Base-by-base conservation (phyloP, 2,329 filamentous ascomycete genomes). In the Aspergillus ustus region DNA sequence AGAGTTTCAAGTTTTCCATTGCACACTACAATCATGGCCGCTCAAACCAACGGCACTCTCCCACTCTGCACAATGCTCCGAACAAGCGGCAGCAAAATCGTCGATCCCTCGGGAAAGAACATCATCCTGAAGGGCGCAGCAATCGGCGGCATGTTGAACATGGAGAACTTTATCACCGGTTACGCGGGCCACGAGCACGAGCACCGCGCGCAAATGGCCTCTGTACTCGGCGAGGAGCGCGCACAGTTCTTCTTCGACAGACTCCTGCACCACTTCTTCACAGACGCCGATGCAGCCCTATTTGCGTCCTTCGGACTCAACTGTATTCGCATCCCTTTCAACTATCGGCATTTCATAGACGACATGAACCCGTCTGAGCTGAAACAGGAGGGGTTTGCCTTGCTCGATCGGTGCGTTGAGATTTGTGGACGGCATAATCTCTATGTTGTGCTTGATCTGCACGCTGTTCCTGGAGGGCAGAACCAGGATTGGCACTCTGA, bases 241-340 rank as follows among this genome's bases (percentile, higher is more conserved):
- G 80, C 81, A 46, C 77, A 85, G 2, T 87, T 80, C 75, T 86
- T 87, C 74, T 86, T 86, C 64, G 83, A 85, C 64, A 79, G 79
- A 61, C 80, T 81, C 59, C 68, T 84, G 0, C 74, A 84, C 48
- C 81, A 86, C 66, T 87, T 85, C 77, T 87, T 86, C 71, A 83
- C 80, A 17, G 82, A 83, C 20, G 74, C 76, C 1, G 85, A 87
- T 63, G 84, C 85, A 15, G 78, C 81, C 28, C 86, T 84, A 70
- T 84, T 85, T 66, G 79, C 82, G 0, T 81, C 77, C 0, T 68
- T 84, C 2, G 83, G 82, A 0, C 73, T 87, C 9, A 87, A 87
- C 71, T 87, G 82, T 66, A 74, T 87, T 4, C 79, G 85, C 0
- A 71, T 88, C 1, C 84, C 85, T 0, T 85, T 87, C 73, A 87